Percentiles rank a stretch among this genome's conserved stretches.
Conservation (phyloP, 352 stramenopile genomes). For the Thraustochytrium striatum region DNA sequence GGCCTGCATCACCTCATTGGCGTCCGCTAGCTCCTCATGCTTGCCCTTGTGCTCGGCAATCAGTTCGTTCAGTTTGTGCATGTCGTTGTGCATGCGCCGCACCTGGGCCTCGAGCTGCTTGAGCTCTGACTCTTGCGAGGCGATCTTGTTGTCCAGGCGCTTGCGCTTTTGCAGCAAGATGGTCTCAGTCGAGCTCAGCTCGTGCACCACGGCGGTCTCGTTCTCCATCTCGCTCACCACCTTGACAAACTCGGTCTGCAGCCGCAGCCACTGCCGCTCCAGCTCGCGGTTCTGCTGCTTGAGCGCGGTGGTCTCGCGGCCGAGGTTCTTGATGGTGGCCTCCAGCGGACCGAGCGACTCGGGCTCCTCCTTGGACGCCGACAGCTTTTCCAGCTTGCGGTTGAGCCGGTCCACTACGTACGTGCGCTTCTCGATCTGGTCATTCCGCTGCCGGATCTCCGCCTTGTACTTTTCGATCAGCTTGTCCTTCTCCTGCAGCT, state of each 20-base stretch:
- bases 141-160: conserved; percentile 73
- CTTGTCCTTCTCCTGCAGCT: conserved; percentile 79
- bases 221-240: conserved; percentile 76
- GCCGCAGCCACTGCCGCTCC: conserved; percentile 81
- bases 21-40: conserved; percentile 73
- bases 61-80: conserved; percentile 82
- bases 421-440: conserved; percentile 95
- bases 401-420: conserved; percentile 83
- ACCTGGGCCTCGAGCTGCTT: conserved; percentile 70
- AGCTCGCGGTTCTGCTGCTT: conserved; percentile 66
- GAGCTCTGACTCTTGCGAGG: conserved; percentile 65
- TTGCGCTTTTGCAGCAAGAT: conserved; percentile 82
- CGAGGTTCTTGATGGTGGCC: conserved; percentile 83
- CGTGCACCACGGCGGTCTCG: conserved; percentile 75
- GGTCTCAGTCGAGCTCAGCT: conserved; percentile 78
- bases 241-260: conserved; percentile 82
- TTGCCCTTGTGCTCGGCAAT: conserved; percentile 75
- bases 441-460: conserved; percentile 85
- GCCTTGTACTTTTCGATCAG: conserved; percentile 82
- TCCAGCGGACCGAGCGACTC: conserved; percentile 86
- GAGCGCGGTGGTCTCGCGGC: conserved; percentile 75
- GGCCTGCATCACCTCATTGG: conserved; percentile 77
- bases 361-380: conserved; percentile 74
- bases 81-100: conserved; percentile 81
- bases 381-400: conserved; percentile 86